Evolutionary conservation across 2,329 filamentous ascomycete species (phyloP), one percentile per base, ranked within the genome.

Genomic region (Colletotrichum sp.): DNA sequence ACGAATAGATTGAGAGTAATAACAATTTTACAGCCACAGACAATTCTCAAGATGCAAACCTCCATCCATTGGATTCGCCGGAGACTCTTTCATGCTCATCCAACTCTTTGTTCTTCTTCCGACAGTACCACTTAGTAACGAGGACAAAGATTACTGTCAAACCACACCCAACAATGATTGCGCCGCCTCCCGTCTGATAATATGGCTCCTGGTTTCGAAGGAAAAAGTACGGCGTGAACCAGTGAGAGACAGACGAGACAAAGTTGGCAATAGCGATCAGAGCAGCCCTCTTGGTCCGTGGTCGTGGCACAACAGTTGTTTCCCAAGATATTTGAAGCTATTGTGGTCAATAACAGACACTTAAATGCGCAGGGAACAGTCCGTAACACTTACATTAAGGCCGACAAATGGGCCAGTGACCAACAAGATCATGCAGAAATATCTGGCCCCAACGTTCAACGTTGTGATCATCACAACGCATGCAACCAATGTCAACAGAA

Each of bases 391-490:
- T 48, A 76, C 71, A 61, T 86, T 86, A 8, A 86, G 82, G 18
- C 84, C 85, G 4, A 83, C 82, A 43, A 84, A 87, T 0, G 85
- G 83, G 28, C 85, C 85, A 2, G 78, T 79, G 48, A 84, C 82
- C 2, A 86, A 80, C 1, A 88, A 78, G 74, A 87, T 86, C 72
- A 88, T 82, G 13, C 81, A 82, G 43, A 88, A 81, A 76, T 87
- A 88, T 28, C 86, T 83, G 12, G 84, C 85, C 1, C 82, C 85
- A 2, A 85, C 82, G 24, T 85, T 86, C 1, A 85, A 78, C 0
- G 86, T 87, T 1, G 83, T 83, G 74, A 87, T 86, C 79, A 84
- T 83, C 38, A 87, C 85, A n/a, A 85, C 82, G 36, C 85, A 85
- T 8, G 84, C 86, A 12, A 84, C 77, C 0, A 85, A 70, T 3